These are phyloP conservation scores for Clarireedia paspali DNA, from an alignment of 2,329 filamentous ascomycete genomes.

Conservation along the genomic window DNA sequence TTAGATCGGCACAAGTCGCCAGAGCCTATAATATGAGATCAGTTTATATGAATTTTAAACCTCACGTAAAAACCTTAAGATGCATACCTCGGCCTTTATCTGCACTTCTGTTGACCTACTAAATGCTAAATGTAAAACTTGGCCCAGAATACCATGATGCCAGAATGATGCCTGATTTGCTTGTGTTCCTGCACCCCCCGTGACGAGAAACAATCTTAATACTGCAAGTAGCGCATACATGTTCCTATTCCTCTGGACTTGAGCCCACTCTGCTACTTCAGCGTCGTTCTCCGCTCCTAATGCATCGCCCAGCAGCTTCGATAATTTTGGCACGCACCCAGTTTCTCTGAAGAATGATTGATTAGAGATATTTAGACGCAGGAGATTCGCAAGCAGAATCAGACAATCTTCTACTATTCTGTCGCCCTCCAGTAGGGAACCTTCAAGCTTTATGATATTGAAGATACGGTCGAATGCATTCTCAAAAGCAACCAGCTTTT, in stretches of 20 bases:
- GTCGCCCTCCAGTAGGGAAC: slow-evolving; percentile 72
- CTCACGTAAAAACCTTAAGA: background rate
- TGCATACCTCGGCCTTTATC: slow-evolving; percentile 69
- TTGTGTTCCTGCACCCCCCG: slow-evolving; percentile 70
- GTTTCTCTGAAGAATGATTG: slow-evolving; percentile 91
- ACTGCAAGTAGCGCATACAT: slow-evolving; percentile 84
- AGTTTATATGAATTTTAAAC: slow-evolving; percentile 5
- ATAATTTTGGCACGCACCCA: slow-evolving; percentile 67
- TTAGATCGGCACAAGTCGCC: slow-evolving; percentile 78
- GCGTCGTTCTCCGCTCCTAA: slow-evolving; percentile 46
- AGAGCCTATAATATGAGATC: slow-evolving; percentile 51
- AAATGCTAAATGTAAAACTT: slow-evolving; percentile 78
- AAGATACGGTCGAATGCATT: slow-evolving; percentile 88
- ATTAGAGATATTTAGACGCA: slow-evolving; percentile 82
- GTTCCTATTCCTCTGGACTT: slow-evolving; percentile 78
- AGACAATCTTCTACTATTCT: slow-evolving; percentile 89
- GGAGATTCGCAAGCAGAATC: slow-evolving; percentile 80
- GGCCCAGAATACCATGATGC: slow-evolving; percentile 70
- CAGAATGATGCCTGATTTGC: slow-evolving; percentile 84
- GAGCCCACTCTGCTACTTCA: slow-evolving; percentile 64
- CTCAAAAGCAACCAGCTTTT: slow-evolving; percentile 93
- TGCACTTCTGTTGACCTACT: slow-evolving; percentile 61
- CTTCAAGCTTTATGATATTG: slow-evolving; percentile 72
- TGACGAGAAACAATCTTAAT: slow-evolving; percentile 74
- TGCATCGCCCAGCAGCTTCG: slow-evolving; percentile 57